phyloP scores from a whole-genome alignment of 768 basidiomycete genomes.

The Gyrodon lividus region DNA sequence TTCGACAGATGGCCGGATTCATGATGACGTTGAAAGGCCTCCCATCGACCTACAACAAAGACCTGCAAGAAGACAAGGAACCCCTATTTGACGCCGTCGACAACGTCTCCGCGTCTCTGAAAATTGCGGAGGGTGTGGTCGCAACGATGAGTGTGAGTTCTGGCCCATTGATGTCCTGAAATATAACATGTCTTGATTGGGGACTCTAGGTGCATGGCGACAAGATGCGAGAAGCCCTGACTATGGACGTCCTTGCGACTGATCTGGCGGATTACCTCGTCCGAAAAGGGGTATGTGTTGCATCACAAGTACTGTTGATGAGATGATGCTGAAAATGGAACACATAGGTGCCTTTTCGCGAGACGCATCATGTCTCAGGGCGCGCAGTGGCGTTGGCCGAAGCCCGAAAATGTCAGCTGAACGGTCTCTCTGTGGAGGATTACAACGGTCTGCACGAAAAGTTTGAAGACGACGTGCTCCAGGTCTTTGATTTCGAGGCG shows the following conservation, averaged over 20 bases:
- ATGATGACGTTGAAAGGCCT: slow-evolving; percentile 96
- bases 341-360: slow-evolving; percentile 89
- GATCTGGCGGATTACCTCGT: slow-evolving; percentile 98
- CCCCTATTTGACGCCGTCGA: slow-evolving; percentile 94
- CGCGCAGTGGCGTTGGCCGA: slow-evolving; percentile 95
- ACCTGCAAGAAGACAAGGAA: slow-evolving; percentile 98
- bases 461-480: slow-evolving; percentile 79
- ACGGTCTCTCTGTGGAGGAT: slow-evolving; percentile 77
- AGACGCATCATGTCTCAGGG: slow-evolving; percentile 98
- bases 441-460: slow-evolving; percentile 71
- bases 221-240: slow-evolving; percentile 88
- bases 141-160: slow-evolving; percentile 77
- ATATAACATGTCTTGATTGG: not conserved
- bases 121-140: slow-evolving; percentile 93
- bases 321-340: not conserved
- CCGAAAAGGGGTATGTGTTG: slow-evolving; percentile 83
- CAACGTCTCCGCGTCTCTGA: slow-evolving; percentile 81
- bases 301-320: slow-evolving; percentile 1
- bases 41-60: slow-evolving; percentile 99
- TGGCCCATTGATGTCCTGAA: not conserved
- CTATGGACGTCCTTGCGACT: slow-evolving; percentile 98
- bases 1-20: slow-evolving; percentile 89
- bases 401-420: slow-evolving; percentile 72
- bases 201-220: slow-evolving; percentile 72
- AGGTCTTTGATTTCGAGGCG: slow-evolving; percentile 93